These are phyloP conservation scores for Aciculoconidium aculeatum DNA, from an alignment of 805 yeast species.

Conservation along the genomic window DNA sequence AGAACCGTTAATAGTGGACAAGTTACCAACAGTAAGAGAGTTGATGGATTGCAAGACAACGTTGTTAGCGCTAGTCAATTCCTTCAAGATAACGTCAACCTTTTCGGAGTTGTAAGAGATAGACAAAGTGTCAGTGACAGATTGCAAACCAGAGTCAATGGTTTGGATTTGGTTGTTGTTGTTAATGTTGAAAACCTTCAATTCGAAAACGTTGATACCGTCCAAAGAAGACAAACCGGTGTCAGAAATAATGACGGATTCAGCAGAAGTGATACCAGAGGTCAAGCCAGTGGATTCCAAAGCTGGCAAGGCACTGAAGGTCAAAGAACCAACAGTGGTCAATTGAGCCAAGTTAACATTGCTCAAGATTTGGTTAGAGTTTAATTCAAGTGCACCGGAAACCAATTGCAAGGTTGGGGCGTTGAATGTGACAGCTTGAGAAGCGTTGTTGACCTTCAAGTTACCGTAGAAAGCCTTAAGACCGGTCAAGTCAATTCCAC, in stretches of 20 bases:
- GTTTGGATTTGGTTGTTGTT: constrained; percentile 78
- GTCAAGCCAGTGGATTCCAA: constrained; percentile 62
- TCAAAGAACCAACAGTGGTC: constrained; percentile 74
- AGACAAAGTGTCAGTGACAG: constrained; percentile 69
- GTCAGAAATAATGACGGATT: constrained; percentile 64
- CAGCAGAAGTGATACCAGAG: constrained; percentile 66
- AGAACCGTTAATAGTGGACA: constrained; percentile 73
- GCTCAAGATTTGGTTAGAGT: constrained; percentile 58
- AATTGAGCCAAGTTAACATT: constrained; percentile 72
- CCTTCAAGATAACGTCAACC: constrained; percentile 62
- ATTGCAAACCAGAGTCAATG: constrained; percentile 63
- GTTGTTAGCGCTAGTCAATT: constrained; percentile 81
- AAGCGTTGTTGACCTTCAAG: constrained; percentile 60
- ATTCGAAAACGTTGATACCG: constrained; percentile 51
- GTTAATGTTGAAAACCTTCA: constrained; percentile 68
- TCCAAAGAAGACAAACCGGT: constrained; percentile 63
- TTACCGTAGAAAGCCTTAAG: constrained; percentile 76
- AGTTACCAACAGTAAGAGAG: constrained; percentile 62
- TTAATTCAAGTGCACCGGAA: constrained; percentile 61
- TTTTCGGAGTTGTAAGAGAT: constrained; percentile 82
- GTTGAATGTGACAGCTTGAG: constrained; percentile 53
- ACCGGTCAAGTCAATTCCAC: constrained; percentile 63
- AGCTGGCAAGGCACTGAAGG: constrained; percentile 83
- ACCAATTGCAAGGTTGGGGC: constrained; percentile 78
- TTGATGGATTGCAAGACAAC: constrained; percentile 77